A percentile compares a stretch with the other conserved stretches of the same genome.
Conservation (phyloP, 805 yeast genomes). For the Yarrowia porcina region DNA sequence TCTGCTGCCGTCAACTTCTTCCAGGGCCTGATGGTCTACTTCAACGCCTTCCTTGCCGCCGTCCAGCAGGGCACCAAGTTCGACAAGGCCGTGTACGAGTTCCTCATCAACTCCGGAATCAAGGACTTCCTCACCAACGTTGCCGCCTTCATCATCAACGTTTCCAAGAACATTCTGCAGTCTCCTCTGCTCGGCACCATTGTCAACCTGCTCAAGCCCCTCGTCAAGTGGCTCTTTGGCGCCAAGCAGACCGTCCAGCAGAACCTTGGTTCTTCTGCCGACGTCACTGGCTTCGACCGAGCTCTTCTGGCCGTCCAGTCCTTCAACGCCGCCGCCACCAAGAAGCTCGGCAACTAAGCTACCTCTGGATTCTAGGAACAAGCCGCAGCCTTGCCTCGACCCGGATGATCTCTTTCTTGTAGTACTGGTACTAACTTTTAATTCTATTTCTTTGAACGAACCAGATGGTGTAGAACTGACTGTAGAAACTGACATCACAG, state of each 20-base stretch:
- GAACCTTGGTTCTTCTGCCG: background rate
- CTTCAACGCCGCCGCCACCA: conserved; percentile 9
- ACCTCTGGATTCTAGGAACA: background rate
- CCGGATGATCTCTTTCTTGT: background rate
- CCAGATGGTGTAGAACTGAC: no score
- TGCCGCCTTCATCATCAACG: conserved; percentile 14
- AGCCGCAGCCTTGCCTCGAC: conserved; percentile 15
- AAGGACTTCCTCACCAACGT: conserved; percentile 22
- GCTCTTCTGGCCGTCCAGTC: conserved; percentile 19
- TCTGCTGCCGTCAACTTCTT: conserved; percentile 19
- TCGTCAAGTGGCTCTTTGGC: conserved; percentile 18
- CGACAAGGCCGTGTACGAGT: conserved; percentile 25
- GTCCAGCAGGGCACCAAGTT: conserved; percentile 24
- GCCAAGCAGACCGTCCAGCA: conserved; percentile 18
- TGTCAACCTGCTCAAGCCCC: conserved; percentile 17
- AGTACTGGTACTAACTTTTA: conserved; percentile 15
- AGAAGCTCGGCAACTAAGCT: conserved; percentile 18
- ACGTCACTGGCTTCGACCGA: conserved; percentile 19
- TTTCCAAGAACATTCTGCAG: conserved; percentile 14
- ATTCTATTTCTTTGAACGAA: background rate
- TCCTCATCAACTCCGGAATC: conserved; percentile 22
- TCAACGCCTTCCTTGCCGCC: conserved; percentile 17
- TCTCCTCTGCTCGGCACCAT: conserved; percentile 23
- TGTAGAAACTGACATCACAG: no score
- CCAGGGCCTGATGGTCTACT: conserved; percentile 24